Evolutionary conservation across 2,329 filamentous ascomycete genomes (phyloP), one percentile per base, ranked within the genome.

Genomic region (Neoscytalidium dimidiatum): DNA sequence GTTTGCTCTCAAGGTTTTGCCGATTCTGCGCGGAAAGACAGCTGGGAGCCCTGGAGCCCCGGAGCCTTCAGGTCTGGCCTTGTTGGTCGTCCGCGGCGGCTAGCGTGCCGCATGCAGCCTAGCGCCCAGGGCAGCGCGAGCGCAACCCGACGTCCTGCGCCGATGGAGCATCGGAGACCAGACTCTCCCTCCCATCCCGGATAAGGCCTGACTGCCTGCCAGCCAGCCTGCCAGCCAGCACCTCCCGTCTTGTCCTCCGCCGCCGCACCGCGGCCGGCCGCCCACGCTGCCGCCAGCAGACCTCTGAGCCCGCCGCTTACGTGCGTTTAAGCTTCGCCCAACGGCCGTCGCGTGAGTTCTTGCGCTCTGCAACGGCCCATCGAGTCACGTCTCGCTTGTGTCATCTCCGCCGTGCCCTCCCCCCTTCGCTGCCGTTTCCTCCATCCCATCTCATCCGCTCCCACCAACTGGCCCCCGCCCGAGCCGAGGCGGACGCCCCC

Each of bases 351-450:
- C 33, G 57, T 17, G 57, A 46, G 41, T 3, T 21, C n/a, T 33
- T 17, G 17, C 8, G 28, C 19, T 33, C 29, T 35, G 19, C 58
- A 38, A 21, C 41, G 35, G 23, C 38, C n/a, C 53, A 44, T 44
- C 7, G 38, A 44, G 38, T 60, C 28, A n/a, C 43, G 43, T 41
- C 33, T 62, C 58, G 58, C 58, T 62, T 62, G 58, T 62, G 58
- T 62, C 58, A 62, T 62, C 44, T 62, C 58, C 44, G 58, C 58
- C 58, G 19, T 62, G 58, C 58, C 58, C 56, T 44, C 46, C 58
- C 58, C 56, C 58, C 46, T 62, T 51, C 44, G 29, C 43, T 51
- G 43, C 28, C 29, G 28, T 19, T 28, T 7, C 19, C 43, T 26
- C 44, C 44, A 49, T 44, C 38, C 38, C 38, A 46, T 33, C 52